Evolutionary conservation across 1,284 basidiomycete genomes (phyloP), one percentile per base, ranked within the genome.

Genomic region (Rhodotorula sp.): DNA sequence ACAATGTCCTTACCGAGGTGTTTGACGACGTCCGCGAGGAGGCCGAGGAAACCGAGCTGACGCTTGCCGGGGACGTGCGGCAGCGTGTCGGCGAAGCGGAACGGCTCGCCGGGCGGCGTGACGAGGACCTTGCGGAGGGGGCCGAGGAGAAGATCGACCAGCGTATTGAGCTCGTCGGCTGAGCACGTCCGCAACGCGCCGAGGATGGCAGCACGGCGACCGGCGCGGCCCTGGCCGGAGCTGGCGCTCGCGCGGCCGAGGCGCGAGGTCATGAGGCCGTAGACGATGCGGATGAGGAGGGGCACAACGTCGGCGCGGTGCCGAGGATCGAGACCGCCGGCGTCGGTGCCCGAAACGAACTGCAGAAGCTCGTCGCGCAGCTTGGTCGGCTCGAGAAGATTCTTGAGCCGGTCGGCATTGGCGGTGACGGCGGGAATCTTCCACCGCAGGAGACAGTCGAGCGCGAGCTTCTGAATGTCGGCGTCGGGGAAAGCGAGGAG

Each of bases 121-220:
- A 72, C 59, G 15, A 77, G 67, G 44, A 80, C 75, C 48, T 82
- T 81, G 37, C 78, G 84, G 74, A 97, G 86, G 0, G 93, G 90
- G 64, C 86, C 86, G n/a, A 98, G 82, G 94, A 99, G 99, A 63
- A 99, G 85, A 75, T 94, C 89, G 32, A 97, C 88, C 0, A 99
- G 84, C 1, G 92, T 84, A 1, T 84, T 83, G 13, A 98, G 85
- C 80, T 98, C 96, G 13, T 87, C 85, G 48, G 90, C 85, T 0
- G 85, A 84, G 78, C 91, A 94, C 2, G 87, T 88, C 3, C 85
- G 87, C 25, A 98, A 84, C 1, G 90, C 83, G 25, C 87, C 84
- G 34, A 99, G 84, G 21, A 98, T 88, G 2, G 94, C 92, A 39
- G 83, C 88, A 84, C 81, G 91, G 44, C 92, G 85, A 66, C 93